Conservation (phyloP, 2,329 filamentous ascomycete species). For the Pseudodiploospora longispora region DNA sequence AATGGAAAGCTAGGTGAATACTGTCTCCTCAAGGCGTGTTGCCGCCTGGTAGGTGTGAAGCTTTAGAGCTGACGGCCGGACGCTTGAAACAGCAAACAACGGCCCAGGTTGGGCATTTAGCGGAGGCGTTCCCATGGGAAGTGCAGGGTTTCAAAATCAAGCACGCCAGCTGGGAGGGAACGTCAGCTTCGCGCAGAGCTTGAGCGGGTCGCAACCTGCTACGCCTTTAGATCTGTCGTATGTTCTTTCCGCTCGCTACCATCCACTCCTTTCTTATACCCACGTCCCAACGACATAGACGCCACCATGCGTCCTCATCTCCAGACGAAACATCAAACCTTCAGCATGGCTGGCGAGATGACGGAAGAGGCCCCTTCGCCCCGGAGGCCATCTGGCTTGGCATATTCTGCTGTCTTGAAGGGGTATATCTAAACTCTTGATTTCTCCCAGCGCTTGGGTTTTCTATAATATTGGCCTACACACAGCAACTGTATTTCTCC, state of each 20-base stretch:
- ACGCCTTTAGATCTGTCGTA: slow-evolving; percentile 59
- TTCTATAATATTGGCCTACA: not conserved
- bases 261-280: not conserved
- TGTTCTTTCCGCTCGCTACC: slow-evolving; percentile 28
- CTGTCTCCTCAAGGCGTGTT: not conserved
- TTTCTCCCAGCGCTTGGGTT: not conserved
- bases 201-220: slow-evolving; percentile 54
- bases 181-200: slow-evolving; percentile 59
- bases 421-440: slow-evolving; percentile 13
- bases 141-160: slow-evolving; percentile 44
- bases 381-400: slow-evolving; percentile 7
- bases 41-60: not conserved
- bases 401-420: slow-evolving; percentile 26
- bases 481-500: no score
- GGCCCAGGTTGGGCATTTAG: slow-evolving; percentile 55
- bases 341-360: slow-evolving; percentile 9
- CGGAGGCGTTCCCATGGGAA: slow-evolving; percentile 52
- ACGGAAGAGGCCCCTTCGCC: not conserved
- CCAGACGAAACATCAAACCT: slow-evolving; percentile 9
- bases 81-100: slow-evolving; percentile 36
- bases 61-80: slow-evolving; percentile 9
- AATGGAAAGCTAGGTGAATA: slow-evolving; percentile 55
- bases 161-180: slow-evolving; percentile 49
- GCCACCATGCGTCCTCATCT: slow-evolving; percentile 3
- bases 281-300: not conserved